Percentiles rank a stretch among this genome's conserved stretches.
Evolutionary conservation across 2,329 filamentous ascomycete genomes (phyloP).

Genomic region (Fusarium torulosum): DNA sequence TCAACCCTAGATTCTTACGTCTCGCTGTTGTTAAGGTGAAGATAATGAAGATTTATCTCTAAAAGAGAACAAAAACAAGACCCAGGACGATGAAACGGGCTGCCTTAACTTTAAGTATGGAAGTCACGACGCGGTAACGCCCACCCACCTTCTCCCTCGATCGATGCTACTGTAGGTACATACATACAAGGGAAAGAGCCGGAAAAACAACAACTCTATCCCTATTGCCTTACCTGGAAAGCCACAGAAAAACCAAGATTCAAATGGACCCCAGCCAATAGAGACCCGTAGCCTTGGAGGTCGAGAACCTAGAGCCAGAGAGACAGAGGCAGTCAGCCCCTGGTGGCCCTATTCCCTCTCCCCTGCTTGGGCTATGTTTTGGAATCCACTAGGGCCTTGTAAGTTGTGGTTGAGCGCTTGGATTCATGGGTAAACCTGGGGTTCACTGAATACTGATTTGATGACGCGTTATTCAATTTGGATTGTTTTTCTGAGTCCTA

Average conservation of each 20-base stretch:
- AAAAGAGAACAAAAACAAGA: not conserved
- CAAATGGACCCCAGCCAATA: constrained; percentile 31
- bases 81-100: constrained; percentile 3
- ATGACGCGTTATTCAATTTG: not conserved
- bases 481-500: not conserved
- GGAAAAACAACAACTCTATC: no score
- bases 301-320: not conserved
- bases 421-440: not conserved
- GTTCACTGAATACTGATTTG: not conserved
- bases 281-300: constrained; percentile 15
- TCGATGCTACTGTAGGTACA: constrained; percentile 18
- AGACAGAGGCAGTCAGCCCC: not conserved
- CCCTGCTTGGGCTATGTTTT: not conserved
- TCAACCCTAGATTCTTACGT: not conserved
- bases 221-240: not conserved
- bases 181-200: constrained; percentile 6
- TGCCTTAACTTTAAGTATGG: constrained; percentile 29
- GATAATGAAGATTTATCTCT: not conserved
- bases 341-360: constrained; percentile 22
- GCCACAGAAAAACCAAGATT: constrained; percentile 31
- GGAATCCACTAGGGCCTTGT: not conserved
- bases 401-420: not conserved
- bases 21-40: not conserved
- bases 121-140: not conserved
- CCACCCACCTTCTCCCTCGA: not conserved